Evolutionary conservation across 306 rosid species (phyloP).

Genomic region (Dryas octopetala): DNA sequence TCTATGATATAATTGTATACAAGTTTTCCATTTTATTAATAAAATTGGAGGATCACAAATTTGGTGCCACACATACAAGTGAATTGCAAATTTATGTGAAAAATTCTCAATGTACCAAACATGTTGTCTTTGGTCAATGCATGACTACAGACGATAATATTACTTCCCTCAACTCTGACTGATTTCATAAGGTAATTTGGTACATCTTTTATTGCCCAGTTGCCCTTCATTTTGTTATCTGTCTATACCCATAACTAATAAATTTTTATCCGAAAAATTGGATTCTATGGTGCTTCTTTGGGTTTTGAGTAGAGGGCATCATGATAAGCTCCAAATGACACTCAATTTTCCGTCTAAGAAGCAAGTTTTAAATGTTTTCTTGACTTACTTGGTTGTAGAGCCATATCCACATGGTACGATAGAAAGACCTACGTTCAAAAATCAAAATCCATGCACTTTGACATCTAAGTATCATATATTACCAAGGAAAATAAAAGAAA

Average conservation of each 20-base stretch:
- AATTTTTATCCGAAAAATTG: background rate
- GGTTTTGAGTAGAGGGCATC: background rate
- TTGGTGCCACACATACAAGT: background rate
- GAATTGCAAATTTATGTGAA: background rate
- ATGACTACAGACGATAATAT: background rate
- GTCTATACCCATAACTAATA: background rate
- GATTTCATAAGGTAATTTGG: background rate
- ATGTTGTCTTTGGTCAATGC: background rate
- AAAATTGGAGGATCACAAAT: conserved; percentile 1
- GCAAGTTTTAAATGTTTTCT: too few species aligned
- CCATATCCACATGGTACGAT: background rate
- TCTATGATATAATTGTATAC: conserved; percentile 13
- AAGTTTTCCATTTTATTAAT: background rate
- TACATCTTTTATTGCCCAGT: background rate
- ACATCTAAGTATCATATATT: too few species aligned
- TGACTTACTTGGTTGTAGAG: too few species aligned
- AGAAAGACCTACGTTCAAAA: background rate
- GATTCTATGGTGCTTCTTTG: background rate
- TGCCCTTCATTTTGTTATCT: background rate
- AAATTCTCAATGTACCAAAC: background rate
- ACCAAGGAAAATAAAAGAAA: too few species aligned
- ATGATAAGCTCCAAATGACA: background rate
- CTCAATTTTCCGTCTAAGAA: too few species aligned
- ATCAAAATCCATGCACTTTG: too few species aligned
- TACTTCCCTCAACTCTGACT: background rate